Percentiles rank a stretch among this genome's conserved stretches.
phyloP scores from a whole-genome alignment of 768 basidiomycete species.

The Macrolepiota dolichaula region DNA sequence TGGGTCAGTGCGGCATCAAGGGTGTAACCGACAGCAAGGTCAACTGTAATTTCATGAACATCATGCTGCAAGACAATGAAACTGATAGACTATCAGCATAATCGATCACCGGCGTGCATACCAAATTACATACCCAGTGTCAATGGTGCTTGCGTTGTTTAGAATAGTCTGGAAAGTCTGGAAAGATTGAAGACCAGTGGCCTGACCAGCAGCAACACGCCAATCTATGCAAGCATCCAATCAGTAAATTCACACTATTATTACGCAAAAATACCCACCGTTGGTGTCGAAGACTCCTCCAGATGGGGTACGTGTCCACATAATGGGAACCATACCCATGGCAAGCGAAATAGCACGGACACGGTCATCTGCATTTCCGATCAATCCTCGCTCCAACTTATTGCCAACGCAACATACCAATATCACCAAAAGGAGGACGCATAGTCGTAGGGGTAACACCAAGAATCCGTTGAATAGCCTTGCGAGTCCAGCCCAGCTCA shows the following conservation, averaged over 20 bases:
- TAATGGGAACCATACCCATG: constrained; percentile 89
- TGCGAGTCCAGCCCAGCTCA: constrained; percentile 89
- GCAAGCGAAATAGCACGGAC: constrained; percentile 87
- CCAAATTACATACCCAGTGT: constrained; percentile 50
- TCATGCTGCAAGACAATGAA: constrained; percentile 93
- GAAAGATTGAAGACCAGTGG: constrained; percentile 40
- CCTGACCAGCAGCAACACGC: constrained; percentile 78
- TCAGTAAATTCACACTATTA: neutral
- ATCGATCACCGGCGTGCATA: neutral
- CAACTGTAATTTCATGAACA: constrained; percentile 79
- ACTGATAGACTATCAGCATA: constrained; percentile 27
- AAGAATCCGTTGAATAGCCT: constrained; percentile 72
- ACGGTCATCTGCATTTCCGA: constrained; percentile 62
- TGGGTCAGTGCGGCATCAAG: constrained; percentile 70
- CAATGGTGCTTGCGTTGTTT: constrained; percentile 54
- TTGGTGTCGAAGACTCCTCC: constrained; percentile 68
- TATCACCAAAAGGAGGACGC: constrained; percentile 83
- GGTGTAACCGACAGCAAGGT: constrained; percentile 87
- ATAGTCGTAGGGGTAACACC: constrained; percentile 77
- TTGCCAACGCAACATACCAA: constrained; percentile 37
- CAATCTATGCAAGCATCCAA: constrained; percentile 53
- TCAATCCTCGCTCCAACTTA: neutral
- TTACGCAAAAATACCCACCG: constrained; percentile 34
- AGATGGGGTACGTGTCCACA: constrained; percentile 73
- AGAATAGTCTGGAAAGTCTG: constrained; percentile 74